Conservation (phyloP, 2,329 filamentous ascomycete species). For the Coniochaeta sp. region DNA sequence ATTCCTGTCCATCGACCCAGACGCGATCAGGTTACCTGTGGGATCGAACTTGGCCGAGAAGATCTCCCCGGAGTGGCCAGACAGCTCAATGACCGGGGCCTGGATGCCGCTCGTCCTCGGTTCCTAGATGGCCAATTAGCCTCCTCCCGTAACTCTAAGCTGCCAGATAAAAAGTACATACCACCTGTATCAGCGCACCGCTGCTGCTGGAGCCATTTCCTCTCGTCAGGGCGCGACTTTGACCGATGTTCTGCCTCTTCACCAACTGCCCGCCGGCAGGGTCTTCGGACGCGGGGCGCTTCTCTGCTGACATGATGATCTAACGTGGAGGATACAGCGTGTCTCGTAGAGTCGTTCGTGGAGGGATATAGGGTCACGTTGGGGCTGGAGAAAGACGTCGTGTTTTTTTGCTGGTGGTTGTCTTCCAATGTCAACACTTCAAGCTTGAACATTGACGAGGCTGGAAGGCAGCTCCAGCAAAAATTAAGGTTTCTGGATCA, state of each 20-base stretch:
- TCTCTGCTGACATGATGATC: slow-evolving; percentile 61
- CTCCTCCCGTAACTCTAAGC: no score
- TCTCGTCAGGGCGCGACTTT: slow-evolving; percentile 39
- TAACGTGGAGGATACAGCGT: no score
- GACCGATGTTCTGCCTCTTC: slow-evolving; percentile 73
- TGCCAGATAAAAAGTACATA: no score
- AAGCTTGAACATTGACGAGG: background rate
- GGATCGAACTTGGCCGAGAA: slow-evolving; percentile 89
- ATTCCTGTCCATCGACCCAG: slow-evolving; percentile 88
- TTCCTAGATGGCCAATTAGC: slow-evolving; percentile 39
- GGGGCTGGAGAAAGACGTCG: background rate
- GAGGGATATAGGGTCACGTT: no score
- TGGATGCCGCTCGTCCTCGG: slow-evolving; percentile 76
- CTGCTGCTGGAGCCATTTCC: slow-evolving; percentile 41
- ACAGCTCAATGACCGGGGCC: slow-evolving; percentile 89
- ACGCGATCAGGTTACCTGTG: slow-evolving; percentile 81
- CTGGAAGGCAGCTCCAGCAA: slow-evolving; percentile 1
- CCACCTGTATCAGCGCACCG: slow-evolving; percentile 42
- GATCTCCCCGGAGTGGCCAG: slow-evolving; percentile 76
- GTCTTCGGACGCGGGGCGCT: slow-evolving; percentile 80
- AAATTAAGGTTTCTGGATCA: background rate
- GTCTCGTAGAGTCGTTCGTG: background rate
- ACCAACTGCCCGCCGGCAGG: slow-evolving; percentile 76
- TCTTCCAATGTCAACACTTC: background rate
- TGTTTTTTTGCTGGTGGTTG: background rate